Evolutionary conservation across 768 basidiomycete species (phyloP), one percentile per base, ranked within the genome.

Genomic region (Termitomyces titanicus): DNA sequence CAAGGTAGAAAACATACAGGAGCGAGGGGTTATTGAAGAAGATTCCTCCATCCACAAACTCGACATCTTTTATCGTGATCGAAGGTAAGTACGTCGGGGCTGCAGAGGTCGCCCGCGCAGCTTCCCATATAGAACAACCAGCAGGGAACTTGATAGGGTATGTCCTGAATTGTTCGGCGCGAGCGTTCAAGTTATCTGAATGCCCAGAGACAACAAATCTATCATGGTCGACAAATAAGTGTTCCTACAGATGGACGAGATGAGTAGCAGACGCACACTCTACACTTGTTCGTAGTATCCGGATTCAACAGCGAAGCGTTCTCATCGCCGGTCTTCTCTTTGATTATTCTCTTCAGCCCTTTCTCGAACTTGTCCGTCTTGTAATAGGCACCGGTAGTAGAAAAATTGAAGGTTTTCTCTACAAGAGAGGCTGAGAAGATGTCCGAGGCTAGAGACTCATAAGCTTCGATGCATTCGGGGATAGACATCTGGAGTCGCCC

Each of bases 401-500:
- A 20, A 15, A 58, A 58, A 43, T 61, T 65, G 24, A 20, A 35
- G 3, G 18, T 46, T 35, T 29, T 56, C 59, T 63, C 34, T 15
- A 53, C 27, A 55, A 5, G 8, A 42, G 54, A 20, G 34, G 64
- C 61, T 5, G 55, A 53, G 55, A 75, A 75, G 5, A 75, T 68
- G n/a, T 63, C 55, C 27, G 60, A 61, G 9, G 71, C 61, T 6
- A 75, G 49, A 9, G 44, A 48, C 4, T 56, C 52, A 45, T 73
- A 75, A 11, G 51, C 63, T 2, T 59, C 42, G 37, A 69, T 69
- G 53, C 70, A 72, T 45, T 75, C 64, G 18, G 67, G 61, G n/a
- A 75, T 56, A 0, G 70, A 40, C 69, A 73, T 72, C 15, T 64
- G 66, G 10, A 75, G 66, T 6, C 73, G 64, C 10, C 74, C 72